Base-by-base conservation (phyloP, 768 basidiomycete genomes). In the Tylopilus intermedius region DNA sequence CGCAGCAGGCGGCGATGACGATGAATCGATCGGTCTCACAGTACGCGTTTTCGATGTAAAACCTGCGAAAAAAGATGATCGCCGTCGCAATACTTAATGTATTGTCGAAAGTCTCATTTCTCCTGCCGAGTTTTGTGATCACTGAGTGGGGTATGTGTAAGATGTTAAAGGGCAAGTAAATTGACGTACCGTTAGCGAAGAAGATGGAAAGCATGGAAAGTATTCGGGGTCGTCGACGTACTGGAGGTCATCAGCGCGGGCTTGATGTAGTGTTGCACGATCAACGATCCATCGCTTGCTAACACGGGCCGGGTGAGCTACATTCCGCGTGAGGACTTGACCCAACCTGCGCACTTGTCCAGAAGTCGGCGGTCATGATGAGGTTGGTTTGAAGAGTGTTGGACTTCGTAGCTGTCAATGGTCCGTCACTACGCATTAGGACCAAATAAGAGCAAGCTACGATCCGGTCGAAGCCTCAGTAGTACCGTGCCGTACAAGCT, bases 21-120 rank as follows among this genome's bases (percentile, higher is more conserved):
- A 94, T 76, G 62, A 90, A 94, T 0, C 93, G 93, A 58, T 98
- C 96, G 0, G 95, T 97, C 67, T 96, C 94, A 73, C 90, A 93
- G 65, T 94, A 95, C 8, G 84, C 79, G 66, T 95, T 97, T 74
- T 95, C 94, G 62, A 95, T 74, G 69, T 98, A 99, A 72, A 97
- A 98, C n/a, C 96, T 77, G 35, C 90, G 83, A 70, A 98, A 96
- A 72, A 92, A 98, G 38, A 97, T 87, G 45, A 87, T 92, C 22
- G 95, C 93, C 1, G 94, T 97, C 3, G 95, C 92, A 51, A 94
- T n/a, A n/a, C n/a, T n/a, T 89, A 4, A 90, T 90, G 40, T 94
- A 81, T 69, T 98, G 96, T 27, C 93, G 82, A 10, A 97, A 76
- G 39, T 75, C 73, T 38, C 94, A 76, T 56, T 86, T 86, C 72